phyloP scores from a whole-genome alignment of 2,329 filamentous ascomycete genomes.

The Nemania serpens region DNA sequence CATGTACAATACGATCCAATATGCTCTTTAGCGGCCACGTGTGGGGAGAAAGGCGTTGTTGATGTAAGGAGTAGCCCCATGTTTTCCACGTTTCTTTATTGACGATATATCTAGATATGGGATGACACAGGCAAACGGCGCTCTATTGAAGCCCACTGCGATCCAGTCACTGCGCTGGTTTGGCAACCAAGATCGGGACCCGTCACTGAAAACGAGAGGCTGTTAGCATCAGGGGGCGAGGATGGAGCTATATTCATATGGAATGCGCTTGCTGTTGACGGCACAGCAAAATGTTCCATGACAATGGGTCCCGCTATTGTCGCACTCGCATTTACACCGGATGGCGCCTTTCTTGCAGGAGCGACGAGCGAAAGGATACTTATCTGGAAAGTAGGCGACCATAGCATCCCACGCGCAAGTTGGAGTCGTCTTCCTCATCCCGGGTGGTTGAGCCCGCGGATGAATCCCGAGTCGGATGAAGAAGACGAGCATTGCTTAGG shows the following conservation, averaged over 20 bases:
- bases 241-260: conserved; percentile 67
- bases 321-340: conserved; percentile 65
- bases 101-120: conserved; percentile 52
- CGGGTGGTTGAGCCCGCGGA: conserved; percentile 63
- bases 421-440: conserved; percentile 61
- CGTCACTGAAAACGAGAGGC: conserved; percentile 53
- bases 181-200: conserved; percentile 62
- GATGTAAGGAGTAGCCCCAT: conserved; percentile 55
- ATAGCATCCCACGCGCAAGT: conserved; percentile 61
- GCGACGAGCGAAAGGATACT: conserved; percentile 63
- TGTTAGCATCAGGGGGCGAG: conserved; percentile 65
- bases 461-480: conserved; percentile 57
- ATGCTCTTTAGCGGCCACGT: conserved; percentile 60
- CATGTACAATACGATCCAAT: conserved; percentile 61
- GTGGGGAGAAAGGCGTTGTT: conserved; percentile 62
- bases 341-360: conserved; percentile 66
- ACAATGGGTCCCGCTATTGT: conserved; percentile 64
- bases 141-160: conserved; percentile 63
- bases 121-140: conserved; percentile 57
- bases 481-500: conserved; percentile 65
- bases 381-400: conserved; percentile 68
- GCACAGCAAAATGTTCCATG: conserved; percentile 62
- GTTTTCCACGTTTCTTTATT: background rate
- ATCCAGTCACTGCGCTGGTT: conserved; percentile 60
- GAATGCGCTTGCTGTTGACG: conserved; percentile 61